phyloP scores from a whole-genome alignment of 805 yeast genomes.

The Hanseniaspora taiwanica region DNA sequence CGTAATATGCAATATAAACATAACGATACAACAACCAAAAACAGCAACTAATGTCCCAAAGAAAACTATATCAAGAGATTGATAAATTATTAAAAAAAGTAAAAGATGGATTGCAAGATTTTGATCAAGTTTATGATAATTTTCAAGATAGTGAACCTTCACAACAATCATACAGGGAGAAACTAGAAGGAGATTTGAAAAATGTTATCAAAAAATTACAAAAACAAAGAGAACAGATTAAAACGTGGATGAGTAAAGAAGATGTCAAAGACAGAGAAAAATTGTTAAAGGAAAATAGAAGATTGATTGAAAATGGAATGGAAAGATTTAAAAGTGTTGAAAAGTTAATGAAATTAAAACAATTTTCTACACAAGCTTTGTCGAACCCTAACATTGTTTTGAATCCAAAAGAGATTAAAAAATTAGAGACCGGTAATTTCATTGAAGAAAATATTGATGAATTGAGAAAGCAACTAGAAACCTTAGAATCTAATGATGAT shows the following conservation, averaged over 20 bases:
- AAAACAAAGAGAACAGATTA: conserved; percentile 86
- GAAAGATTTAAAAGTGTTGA: conserved; percentile 92
- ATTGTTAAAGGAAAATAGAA: conserved; percentile 58
- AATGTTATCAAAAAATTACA: conserved; percentile 92
- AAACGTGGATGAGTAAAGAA: conserved; percentile 84
- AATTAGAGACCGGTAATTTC: conserved; percentile 58
- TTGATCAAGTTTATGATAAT: conserved; percentile 78
- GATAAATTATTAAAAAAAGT: conserved; percentile 90
- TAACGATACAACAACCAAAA: not conserved
- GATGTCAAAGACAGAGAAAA: conserved; percentile 84
- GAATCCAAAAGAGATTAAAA: conserved; percentile 73
- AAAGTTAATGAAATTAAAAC: conserved; percentile 84
- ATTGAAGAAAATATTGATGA: conserved; percentile 63
- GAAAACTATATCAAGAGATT: conserved; percentile 53
- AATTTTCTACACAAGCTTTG: conserved; percentile 85
- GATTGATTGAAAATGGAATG: conserved; percentile 67
- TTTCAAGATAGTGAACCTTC: conserved; percentile 53
- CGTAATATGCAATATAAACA: not conserved
- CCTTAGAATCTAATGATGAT: conserved; percentile 57
- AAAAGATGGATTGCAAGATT: conserved; percentile 76
- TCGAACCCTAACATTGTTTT: conserved; percentile 47
- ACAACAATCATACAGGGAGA: conserved; percentile 81
- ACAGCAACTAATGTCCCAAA: conserved; percentile 28
- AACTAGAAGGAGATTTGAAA: conserved; percentile 81
- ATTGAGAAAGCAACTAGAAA: conserved; percentile 67